Percentiles rank a stretch among this genome's conserved stretches.
Conservation (phyloP, 1,284 basidiomycete species). For the Moesziomyces parantarcticus region DNA sequence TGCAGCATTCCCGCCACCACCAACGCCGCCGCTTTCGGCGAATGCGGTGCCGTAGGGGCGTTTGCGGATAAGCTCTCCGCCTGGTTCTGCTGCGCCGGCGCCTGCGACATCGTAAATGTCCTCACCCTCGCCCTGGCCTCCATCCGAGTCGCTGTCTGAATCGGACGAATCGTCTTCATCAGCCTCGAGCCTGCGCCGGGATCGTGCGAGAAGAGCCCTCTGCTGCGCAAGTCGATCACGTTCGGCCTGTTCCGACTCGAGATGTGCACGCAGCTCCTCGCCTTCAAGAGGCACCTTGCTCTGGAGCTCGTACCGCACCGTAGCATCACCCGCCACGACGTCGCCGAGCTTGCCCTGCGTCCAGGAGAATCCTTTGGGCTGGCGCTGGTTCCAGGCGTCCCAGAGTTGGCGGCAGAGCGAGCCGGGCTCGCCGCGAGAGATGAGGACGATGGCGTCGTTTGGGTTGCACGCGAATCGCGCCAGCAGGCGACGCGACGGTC, state of each 20-base stretch:
- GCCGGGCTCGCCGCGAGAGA: constrained; percentile 75
- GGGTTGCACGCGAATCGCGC: constrained; percentile 84
- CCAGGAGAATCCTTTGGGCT: constrained; percentile 81
- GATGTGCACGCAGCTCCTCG: constrained; percentile 81
- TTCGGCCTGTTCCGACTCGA: constrained; percentile 80
- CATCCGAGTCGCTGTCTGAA: constrained; percentile 71
- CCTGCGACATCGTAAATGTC: constrained; percentile 61
- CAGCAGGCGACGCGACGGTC: constrained; percentile 86
- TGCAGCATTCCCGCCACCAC: constrained; percentile 71
- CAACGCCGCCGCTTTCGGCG: constrained; percentile 64
- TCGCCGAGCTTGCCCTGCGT: constrained; percentile 87
- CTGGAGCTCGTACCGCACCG: constrained; percentile 75
- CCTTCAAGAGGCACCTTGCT: constrained; percentile 77
- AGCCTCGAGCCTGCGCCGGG: constrained; percentile 87
- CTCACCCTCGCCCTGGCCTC: constrained; percentile 75
- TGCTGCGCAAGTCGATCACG: constrained; percentile 88
- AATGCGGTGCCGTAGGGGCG: constrained; percentile 32
- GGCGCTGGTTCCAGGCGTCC: constrained; percentile 83
- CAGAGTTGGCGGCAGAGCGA: constrained; percentile 84
- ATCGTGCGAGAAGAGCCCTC: constrained; percentile 80
- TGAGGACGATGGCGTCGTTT: constrained; percentile 57
- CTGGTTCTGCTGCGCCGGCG: constrained; percentile 1
- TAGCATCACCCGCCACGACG: constrained; percentile 70
- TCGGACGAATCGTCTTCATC: constrained; percentile 69
- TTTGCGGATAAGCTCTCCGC: constrained; percentile 19